A percentile compares a stretch with the other conserved stretches of the same genome.
Evolutionary conservation across 345 rosid species (phyloP).

Genomic region (Euphorbia pulcherrima): DNA sequence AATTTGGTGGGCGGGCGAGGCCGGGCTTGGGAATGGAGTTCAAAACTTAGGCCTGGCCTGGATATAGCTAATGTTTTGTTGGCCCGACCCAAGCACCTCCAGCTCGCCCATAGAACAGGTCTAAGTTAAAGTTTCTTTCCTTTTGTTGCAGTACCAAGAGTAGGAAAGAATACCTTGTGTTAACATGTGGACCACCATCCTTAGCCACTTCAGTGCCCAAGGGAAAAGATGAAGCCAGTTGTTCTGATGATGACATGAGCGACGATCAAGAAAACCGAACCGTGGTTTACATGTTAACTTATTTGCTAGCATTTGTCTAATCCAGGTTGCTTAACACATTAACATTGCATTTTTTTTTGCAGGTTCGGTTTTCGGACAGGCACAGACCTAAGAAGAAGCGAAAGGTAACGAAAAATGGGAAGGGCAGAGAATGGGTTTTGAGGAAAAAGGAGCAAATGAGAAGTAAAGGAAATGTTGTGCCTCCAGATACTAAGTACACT

Average conservation of each 20-base stretch:
- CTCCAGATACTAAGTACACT: slow-evolving; percentile 72
- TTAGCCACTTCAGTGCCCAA: slow-evolving; percentile 39
- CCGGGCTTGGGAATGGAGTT: too few relatives aligned
- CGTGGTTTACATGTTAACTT: slow-evolving; percentile 32
- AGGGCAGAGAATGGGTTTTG: slow-evolving; percentile 71
- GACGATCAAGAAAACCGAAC: slow-evolving; percentile 60
- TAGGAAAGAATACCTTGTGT: slow-evolving; percentile 81
- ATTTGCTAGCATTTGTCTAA: neutral
- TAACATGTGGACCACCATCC: slow-evolving; percentile 73
- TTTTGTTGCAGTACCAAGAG: slow-evolving; percentile 52
- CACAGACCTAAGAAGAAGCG: slow-evolving; percentile 79
- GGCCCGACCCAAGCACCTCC: too few relatives aligned
- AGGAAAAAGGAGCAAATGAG: slow-evolving; percentile 86
- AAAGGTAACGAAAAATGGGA: slow-evolving; percentile 58
- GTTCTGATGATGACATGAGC: slow-evolving; percentile 58
- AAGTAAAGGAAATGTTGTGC: slow-evolving; percentile 71
- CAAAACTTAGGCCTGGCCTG: too few relatives aligned
- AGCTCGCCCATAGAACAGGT: too few relatives aligned
- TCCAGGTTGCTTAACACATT: neutral
- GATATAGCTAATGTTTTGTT: too few relatives aligned
- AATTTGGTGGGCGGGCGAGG: too few relatives aligned
- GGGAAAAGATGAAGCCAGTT: slow-evolving; percentile 52
- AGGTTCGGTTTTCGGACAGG: slow-evolving; percentile 67
- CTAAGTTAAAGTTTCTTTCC: too few relatives aligned
- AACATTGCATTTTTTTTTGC: slow-evolving; percentile 3